Percentiles rank a stretch among this genome's conserved stretches.
Conservation (phyloP, 768 basidiomycete genomes). For the Polyporus arcularius region DNA sequence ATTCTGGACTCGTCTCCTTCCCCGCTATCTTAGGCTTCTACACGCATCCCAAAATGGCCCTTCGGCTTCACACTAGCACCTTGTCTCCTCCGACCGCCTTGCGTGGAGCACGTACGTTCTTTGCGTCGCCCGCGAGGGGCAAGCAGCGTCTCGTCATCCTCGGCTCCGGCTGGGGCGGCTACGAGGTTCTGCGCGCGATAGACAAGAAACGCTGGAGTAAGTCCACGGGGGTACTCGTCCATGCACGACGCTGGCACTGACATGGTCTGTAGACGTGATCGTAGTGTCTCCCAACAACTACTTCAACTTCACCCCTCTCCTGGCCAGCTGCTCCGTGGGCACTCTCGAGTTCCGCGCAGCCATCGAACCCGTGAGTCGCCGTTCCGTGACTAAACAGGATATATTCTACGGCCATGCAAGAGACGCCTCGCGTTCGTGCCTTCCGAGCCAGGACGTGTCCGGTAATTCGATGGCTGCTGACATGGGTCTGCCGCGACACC, state of each 20-base stretch:
- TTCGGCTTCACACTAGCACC: too few species aligned
- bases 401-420: too few species aligned
- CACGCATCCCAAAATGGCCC: too few species aligned
- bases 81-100: too few species aligned
- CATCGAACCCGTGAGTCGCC: conserved; percentile 67
- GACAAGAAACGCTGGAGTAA: conserved; percentile 75
- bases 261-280: conserved; percentile 51
- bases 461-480: too few species aligned
- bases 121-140: conserved; percentile 17
- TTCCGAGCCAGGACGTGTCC: too few species aligned
- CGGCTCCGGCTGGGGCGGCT: conserved; percentile 81
- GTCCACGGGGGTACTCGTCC: conserved; percentile 19
- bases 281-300: conserved; percentile 66
- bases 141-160: conserved; percentile 61
- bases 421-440: too few species aligned
- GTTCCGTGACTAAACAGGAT: too few species aligned
- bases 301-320: conserved; percentile 69
- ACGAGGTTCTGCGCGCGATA: conserved; percentile 62
- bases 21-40: too few species aligned
- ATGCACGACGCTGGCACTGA: neutral
- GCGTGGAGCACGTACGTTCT: conserved; percentile 21
- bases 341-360: conserved; percentile 83
- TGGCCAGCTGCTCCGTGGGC: conserved; percentile 75
- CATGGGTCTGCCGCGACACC: too few species aligned
- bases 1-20: too few species aligned